phyloP scores from a whole-genome alignment of 805 yeast genomes.

The Candida sakaeoensis region DNA sequence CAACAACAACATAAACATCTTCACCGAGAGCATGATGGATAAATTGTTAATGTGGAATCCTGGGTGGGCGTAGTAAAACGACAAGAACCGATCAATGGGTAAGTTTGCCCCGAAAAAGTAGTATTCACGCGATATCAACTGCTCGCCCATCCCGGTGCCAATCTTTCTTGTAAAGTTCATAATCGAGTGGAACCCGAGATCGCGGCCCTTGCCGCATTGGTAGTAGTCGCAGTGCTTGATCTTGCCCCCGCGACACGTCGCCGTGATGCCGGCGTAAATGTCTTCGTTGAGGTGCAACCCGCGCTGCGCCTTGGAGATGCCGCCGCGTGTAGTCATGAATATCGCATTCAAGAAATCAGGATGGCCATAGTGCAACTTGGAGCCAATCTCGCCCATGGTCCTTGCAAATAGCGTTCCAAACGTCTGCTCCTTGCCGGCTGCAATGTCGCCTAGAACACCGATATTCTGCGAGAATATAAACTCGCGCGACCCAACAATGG shows the following conservation, averaged over 20 bases:
- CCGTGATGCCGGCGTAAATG: conserved; percentile 93
- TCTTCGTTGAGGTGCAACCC: conserved; percentile 93
- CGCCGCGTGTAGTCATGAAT: conserved; percentile 94
- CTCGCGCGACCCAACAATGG: conserved; percentile 93
- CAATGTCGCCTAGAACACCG: conserved; percentile 92
- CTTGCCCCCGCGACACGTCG: conserved; percentile 83
- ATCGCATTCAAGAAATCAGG: conserved; percentile 91
- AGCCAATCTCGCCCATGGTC: conserved; percentile 90
- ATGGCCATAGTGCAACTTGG: conserved; percentile 92
- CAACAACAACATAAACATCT: conserved; percentile 75
- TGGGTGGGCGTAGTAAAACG: conserved; percentile 95
- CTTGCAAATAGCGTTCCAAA: conserved; percentile 95
- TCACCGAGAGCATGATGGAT: conserved; percentile 83
- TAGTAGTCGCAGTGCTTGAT: conserved; percentile 94
- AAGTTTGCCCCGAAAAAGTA: conserved; percentile 85
- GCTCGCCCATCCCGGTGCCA: conserved; percentile 99
- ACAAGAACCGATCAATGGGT: conserved; percentile 83
- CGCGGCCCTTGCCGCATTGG: conserved; percentile 97
- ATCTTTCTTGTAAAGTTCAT: conserved; percentile 91
- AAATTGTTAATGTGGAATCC: conserved; percentile 93
- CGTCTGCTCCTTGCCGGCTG: conserved; percentile 97
- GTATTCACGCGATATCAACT: conserved; percentile 85
- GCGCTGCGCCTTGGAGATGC: conserved; percentile 90
- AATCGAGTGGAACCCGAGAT: conserved; percentile 88
- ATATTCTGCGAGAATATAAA: conserved; percentile 90